Base-by-base conservation (phyloP, 805 yeast species). In the Komagataella pseudopastoris region DNA sequence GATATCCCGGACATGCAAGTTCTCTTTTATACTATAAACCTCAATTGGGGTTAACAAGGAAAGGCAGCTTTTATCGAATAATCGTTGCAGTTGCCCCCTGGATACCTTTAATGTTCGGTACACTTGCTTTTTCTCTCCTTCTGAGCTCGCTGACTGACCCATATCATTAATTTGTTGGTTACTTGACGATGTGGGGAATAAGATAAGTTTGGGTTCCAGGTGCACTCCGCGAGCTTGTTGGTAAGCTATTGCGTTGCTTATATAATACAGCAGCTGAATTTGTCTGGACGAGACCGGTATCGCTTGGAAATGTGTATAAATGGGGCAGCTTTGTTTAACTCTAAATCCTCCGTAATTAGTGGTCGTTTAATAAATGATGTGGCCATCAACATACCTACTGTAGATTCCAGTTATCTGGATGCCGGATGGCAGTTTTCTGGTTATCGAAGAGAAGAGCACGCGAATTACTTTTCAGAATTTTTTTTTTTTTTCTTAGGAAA, bases 11-110 rank as follows among this genome's bases (percentile, higher is more conserved):
- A 30, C 39, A 30, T 30, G 39, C 8, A 30, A 8, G 39, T 30
- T 30, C 14, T 30, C 39, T 30, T 30, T 30, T 30, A 52, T 51
- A 14, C 61, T 30, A n/a, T 30, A 30, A 30, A 30, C 51, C 43
- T 62, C 66, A 24, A 63, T 59, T 16, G 60, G 58, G 24, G 53
- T 55, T 56, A 58, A 59, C 2, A 51, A 44, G 18, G 52, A 54
- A 5, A 56, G 55, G 8, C 56, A 55, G 14, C 54, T 55, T 30
- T 49, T 54, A 14, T 56, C 47, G 49, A 61, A 62, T 7, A 39
- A 23, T 2, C 50, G 51, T 3, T 60, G 60, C 14, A 60, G 49
- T 17, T 55, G 49, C 14, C 23, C 46, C 30, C 62, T 53, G 1
- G 60, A 43, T 4, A 57, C 36, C 44, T 54, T 12, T 6, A 36